Conservation (phyloP, 257 asterid genomes). For the Plantago ovata region DNA sequence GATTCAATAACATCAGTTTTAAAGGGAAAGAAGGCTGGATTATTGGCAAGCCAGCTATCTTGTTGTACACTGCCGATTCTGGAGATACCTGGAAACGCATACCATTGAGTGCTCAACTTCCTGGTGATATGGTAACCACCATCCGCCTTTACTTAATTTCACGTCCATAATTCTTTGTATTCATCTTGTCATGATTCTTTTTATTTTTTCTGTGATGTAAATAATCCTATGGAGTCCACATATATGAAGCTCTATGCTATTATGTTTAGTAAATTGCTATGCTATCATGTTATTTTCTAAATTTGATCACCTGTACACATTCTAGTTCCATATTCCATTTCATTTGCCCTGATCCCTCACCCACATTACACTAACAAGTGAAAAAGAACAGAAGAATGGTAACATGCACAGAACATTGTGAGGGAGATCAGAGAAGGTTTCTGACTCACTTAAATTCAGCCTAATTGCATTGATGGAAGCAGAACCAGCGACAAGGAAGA, state of each 20-base stretch:
- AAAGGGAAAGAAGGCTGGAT: conserved; percentile 98
- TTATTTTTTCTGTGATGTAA: too few relatives aligned
- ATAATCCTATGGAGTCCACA: too few relatives aligned
- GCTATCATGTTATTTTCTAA: too few relatives aligned
- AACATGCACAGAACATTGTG: too few relatives aligned
- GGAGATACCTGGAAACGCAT: conserved; percentile 83
- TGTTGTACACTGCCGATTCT: conserved; percentile 79
- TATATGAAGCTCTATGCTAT: too few relatives aligned
- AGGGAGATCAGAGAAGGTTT: background rate
- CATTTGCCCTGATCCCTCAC: background rate
- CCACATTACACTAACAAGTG: background rate
- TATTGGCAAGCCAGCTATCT: conserved; percentile 86
- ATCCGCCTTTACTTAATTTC: conserved; percentile 8
- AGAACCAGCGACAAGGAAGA: conserved; percentile 30
- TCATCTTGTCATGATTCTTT: too few relatives aligned
- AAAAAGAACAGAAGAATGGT: background rate
- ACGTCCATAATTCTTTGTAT: background rate
- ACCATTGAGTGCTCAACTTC: conserved; percentile 90
- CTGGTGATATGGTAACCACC: conserved; percentile 78
- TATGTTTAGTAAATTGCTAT: too few relatives aligned
- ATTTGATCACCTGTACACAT: too few relatives aligned
- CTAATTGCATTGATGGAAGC: conserved; percentile 19
- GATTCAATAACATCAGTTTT: conserved; percentile 90
- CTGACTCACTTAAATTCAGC: conserved; percentile 27
- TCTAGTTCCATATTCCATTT: too few relatives aligned